These are phyloP conservation scores for Candida gigantensis DNA, from an alignment of 1,139 yeast species.

Conservation along the genomic window DNA sequence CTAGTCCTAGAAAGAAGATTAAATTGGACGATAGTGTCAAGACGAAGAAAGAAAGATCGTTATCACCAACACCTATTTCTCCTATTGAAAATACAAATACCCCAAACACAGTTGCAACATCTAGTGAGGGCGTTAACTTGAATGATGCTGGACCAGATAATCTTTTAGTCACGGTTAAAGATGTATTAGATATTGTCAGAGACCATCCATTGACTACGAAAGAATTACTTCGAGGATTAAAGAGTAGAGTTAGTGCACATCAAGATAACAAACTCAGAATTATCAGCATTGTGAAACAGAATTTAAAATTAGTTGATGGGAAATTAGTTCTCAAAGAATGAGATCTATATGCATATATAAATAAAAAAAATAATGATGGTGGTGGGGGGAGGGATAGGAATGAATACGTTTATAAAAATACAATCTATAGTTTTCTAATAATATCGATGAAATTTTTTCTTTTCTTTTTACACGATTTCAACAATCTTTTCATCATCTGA, in stretches of 20 bases:
- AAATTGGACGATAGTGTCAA: constrained; percentile 29
- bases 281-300: constrained; percentile 66
- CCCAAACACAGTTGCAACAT: constrained; percentile 13
- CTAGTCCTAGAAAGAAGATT: constrained; percentile 42
- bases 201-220: constrained; percentile 65
- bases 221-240: constrained; percentile 61
- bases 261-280: constrained; percentile 70
- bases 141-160: constrained; percentile 44
- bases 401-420: too few species aligned
- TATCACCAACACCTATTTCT: constrained; percentile 16
- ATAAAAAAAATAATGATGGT: too few species aligned
- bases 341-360: background rate
- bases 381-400: too few species aligned
- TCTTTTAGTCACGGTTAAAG: constrained; percentile 62
- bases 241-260: constrained; percentile 64
- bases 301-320: constrained; percentile 68
- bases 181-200: constrained; percentile 66
- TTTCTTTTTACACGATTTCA: constrained; percentile 44
- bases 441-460: too few species aligned
- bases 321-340: constrained; percentile 56
- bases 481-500: constrained; percentile 50
- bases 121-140: constrained; percentile 25
- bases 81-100: constrained; percentile 14
- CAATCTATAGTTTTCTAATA: background rate
- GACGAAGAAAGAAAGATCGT: constrained; percentile 10